Base-by-base conservation (phyloP, 2,329 filamentous ascomycete species). In the Arthrobotrys entomopaga region DNA sequence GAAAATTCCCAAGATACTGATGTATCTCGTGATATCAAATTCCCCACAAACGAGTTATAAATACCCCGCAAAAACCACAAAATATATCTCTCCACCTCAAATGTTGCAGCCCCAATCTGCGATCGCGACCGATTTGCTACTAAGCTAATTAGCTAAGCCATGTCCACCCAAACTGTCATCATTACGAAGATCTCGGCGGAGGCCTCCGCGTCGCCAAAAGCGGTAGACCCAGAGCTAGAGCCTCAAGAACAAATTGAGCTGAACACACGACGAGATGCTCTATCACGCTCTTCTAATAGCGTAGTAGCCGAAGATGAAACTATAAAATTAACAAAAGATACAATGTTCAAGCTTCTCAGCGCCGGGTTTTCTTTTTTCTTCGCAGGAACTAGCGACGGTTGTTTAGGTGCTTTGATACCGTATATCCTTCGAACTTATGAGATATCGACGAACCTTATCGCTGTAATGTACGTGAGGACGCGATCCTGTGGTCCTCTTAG, bases 321-420 rank as follows among this genome's bases (percentile, higher is more conserved):
- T 11, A 66, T 73, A 8, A 65, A 71, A 42, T 26, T 80, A 59
- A 77, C 78, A 73, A 53, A 64, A 57, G 40, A 71, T 48, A 77
- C 79, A 15, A 75, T 82, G 19, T 72, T 86, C 40, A 88, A 87
- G 78, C 80, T 89, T 1, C 63, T 85, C 42, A 86, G 85, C 49
- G 84, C 86, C 1, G 85, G 84, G 0, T 85, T 89, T 75, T 87
- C 87, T 0, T 90, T 90, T 81, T 89, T 90, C 78, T 86, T 88
- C 29, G 87, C 88, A 0, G 88, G 88, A 0, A 82, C 87, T 54
- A 90, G 89, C 66, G 88, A 90, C 78, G 88, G 88, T 34, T 88
- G 85, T 72, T 81, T 90, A 0, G 88, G 88, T 1, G 84, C 88
- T 0, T 76, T 90, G 13, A 85, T 90, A 0, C 88, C 88, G 0